phyloP scores from a whole-genome alignment of 2,329 filamentous ascomycete genomes.

The Aureobasidium sp. region DNA sequence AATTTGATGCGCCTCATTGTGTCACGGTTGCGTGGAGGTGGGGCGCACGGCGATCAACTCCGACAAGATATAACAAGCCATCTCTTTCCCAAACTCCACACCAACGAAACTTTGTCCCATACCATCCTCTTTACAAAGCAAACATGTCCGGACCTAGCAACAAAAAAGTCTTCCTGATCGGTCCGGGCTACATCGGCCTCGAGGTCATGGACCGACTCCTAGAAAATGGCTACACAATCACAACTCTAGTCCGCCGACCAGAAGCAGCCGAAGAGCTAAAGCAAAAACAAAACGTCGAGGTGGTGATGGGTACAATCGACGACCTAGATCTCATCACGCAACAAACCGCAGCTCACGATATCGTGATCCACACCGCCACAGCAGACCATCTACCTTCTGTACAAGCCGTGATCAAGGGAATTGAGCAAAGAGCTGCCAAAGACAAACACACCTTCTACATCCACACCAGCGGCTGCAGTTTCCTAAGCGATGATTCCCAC shows the following conservation, averaged over 20 bases:
- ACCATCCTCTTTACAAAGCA: not conserved
- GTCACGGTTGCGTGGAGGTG: not conserved
- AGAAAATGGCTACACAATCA: slow-evolving; percentile 35
- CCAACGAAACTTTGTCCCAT: not conserved
- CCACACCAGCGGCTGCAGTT: slow-evolving; percentile 39
- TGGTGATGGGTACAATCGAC: slow-evolving; percentile 34
- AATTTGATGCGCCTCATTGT: not conserved
- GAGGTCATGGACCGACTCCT: slow-evolving; percentile 38
- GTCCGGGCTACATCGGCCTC: slow-evolving; percentile 41
- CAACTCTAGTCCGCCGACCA: slow-evolving; percentile 34
- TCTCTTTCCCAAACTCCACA: not conserved
- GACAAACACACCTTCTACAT: slow-evolving; percentile 38
- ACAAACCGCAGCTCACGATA: slow-evolving; percentile 31
- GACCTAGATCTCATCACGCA: slow-evolving; percentile 33
- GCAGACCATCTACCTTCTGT: slow-evolving; percentile 40
- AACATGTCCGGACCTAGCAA: not conserved
- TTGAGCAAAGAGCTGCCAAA: slow-evolving; percentile 31
- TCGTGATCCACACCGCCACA: slow-evolving; percentile 42
- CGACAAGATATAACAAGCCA: not conserved
- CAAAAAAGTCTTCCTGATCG: slow-evolving; percentile 35
- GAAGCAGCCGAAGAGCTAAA: slow-evolving; percentile 30
- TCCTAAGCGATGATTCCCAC: slow-evolving; percentile 31
- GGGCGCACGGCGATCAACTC: not conserved
- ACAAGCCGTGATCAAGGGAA: slow-evolving; percentile 36
- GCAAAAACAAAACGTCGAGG: slow-evolving; percentile 27